phyloP scores from a whole-genome alignment of 768 basidiomycete genomes.

The Lepiota brunneoincarnata region DNA sequence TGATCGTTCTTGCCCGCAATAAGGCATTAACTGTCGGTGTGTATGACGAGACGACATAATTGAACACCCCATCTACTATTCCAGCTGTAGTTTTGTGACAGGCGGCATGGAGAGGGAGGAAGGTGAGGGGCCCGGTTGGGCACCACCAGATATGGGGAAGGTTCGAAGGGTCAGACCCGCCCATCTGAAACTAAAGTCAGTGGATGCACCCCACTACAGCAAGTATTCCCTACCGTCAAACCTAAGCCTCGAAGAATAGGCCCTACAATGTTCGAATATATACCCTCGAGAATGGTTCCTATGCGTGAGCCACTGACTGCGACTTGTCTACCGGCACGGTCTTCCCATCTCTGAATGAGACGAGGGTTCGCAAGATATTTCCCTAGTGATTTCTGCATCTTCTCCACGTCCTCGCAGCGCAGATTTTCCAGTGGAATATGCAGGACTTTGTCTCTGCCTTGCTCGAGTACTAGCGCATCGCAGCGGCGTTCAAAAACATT shows the following conservation, averaged over 20 bases:
- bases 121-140: background rate
- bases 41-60: background rate
- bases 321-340: too few relatives aligned
- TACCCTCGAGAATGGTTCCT: too few relatives aligned
- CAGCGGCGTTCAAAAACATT: constrained; percentile 8
- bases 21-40: too few relatives aligned
- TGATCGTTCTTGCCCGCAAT: too few relatives aligned
- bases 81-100: background rate
- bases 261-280: too few relatives aligned
- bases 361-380: too few relatives aligned
- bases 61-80: background rate
- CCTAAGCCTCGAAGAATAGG: too few relatives aligned
- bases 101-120: background rate
- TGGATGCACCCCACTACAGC: too few relatives aligned
- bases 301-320: too few relatives aligned
- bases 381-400: background rate
- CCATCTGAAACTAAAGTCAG: background rate
- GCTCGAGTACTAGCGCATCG: background rate
- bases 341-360: too few relatives aligned
- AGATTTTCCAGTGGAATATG: background rate
- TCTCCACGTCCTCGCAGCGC: background rate
- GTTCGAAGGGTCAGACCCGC: too few relatives aligned
- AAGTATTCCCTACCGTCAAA: too few relatives aligned
- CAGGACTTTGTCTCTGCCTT: background rate
- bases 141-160: constrained; percentile 25